These are phyloP conservation scores for Fusarium brachygibbosum DNA, from an alignment of 2,329 filamentous ascomycete genomes.

Conservation along the genomic window DNA sequence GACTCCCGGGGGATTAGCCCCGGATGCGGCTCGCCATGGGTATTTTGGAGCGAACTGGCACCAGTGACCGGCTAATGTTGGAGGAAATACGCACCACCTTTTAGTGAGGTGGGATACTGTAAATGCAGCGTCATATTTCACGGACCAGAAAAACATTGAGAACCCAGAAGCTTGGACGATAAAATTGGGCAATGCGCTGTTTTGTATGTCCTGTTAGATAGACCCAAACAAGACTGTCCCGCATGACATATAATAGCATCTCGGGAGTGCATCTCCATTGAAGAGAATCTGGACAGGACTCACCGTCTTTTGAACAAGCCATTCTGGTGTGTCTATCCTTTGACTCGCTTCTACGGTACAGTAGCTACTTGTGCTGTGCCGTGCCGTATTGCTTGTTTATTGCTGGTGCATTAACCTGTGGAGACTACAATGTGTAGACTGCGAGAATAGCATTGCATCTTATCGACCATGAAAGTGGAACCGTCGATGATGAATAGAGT, in stretches of 20 bases:
- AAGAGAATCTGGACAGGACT: slow-evolving; percentile 18
- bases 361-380: slow-evolving; percentile 4
- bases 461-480: slow-evolving; percentile 22
- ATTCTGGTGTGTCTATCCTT: slow-evolving; percentile 9
- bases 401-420: slow-evolving; percentile 37
- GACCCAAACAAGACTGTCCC: not conserved
- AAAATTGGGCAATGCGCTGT: not conserved
- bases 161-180: slow-evolving; percentile 7
- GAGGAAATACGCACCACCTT: slow-evolving; percentile 22
- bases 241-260: not conserved
- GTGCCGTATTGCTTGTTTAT: slow-evolving; percentile 35
- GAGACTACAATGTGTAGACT: not conserved
- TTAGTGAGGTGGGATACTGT: not conserved
- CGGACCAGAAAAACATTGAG: not conserved
- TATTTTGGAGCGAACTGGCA: slow-evolving; percentile 13
- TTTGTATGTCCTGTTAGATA: not conserved
- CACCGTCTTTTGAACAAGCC: slow-evolving; percentile 40
- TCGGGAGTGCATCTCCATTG: slow-evolving; percentile 33
- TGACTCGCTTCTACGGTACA: slow-evolving; percentile 10
- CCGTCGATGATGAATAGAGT: slow-evolving; percentile 21
- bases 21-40: slow-evolving; percentile 32
- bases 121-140: slow-evolving; percentile 25
- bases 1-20: slow-evolving; percentile 34
- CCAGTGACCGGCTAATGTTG: slow-evolving; percentile 15
- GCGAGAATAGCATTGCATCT: slow-evolving; percentile 16